These are phyloP conservation scores for Erysiphe pulchra DNA, from an alignment of 2,329 filamentous ascomycete species.

Conservation along the genomic window DNA sequence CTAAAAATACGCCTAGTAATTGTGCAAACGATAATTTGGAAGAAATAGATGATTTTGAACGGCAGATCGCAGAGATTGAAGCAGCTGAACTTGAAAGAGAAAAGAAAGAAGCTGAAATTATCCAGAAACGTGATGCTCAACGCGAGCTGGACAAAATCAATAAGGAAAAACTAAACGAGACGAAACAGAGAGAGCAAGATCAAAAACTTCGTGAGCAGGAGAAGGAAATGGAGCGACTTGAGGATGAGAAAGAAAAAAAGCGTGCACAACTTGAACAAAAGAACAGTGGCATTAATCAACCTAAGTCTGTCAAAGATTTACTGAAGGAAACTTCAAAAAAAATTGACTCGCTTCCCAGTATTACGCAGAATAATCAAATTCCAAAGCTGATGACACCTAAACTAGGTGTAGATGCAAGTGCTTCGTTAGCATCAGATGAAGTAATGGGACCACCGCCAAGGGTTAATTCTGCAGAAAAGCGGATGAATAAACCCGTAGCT, in stretches of 20 bases:
- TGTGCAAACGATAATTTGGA: too few relatives aligned
- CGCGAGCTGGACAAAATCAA: constrained; percentile 17
- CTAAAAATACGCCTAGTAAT: background rate
- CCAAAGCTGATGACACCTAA: constrained; percentile 26
- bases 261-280: constrained; percentile 23
- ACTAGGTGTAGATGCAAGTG: constrained; percentile 19
- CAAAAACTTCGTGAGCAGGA: constrained; percentile 47
- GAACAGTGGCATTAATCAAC: constrained; percentile 4
- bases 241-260: constrained; percentile 41
- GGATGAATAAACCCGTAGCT: constrained; percentile 60
- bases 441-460: constrained; percentile 25
- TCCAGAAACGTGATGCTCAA: constrained; percentile 12
- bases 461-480: constrained; percentile 30
- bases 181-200: constrained; percentile 25
- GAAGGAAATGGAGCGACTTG: constrained; percentile 43
- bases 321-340: constrained; percentile 1
- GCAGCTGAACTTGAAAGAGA: constrained; percentile 13
- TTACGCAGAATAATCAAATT: constrained; percentile 7
- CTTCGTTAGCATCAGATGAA: constrained; percentile 18
- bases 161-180: constrained; percentile 19
- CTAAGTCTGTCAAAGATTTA: constrained; percentile 1
- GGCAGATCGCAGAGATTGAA: constrained; percentile 33
- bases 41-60: constrained; percentile 26
- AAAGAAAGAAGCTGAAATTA: constrained; percentile 14
- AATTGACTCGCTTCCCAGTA: constrained; percentile 10